Base-by-base conservation (phyloP, 2,329 filamentous ascomycete species). In the Thelonectria discophora region DNA sequence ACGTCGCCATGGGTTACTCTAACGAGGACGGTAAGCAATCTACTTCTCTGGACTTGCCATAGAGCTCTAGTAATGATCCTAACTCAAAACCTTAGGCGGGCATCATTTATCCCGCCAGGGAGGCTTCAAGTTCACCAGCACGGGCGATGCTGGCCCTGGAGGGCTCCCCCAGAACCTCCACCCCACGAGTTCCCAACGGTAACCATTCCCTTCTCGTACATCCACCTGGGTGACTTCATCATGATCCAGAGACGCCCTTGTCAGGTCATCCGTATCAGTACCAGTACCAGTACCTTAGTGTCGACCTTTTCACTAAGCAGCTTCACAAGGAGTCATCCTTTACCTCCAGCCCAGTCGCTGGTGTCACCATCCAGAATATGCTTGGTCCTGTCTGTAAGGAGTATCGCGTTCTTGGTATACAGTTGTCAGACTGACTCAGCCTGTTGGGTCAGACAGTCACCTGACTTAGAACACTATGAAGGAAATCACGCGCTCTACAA, bases 191-290 rank as follows among this genome's bases (percentile, higher is more conserved):
- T n/a, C n/a, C n/a, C n/a, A n/a, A n/a, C n/a, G n/a, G 94, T 98
- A 80, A 94, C 94, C 78, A 97, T 99, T 81, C 95, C 96, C 70
- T 97, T 93, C 90, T 93, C 99, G 89, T 95, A 98, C 87, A 94
- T 99, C 84, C 95, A 95, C 84, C 92, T 98, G 75, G 95, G 95
- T 81, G 95, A 99, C 82, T 92, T 99, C 83, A 83, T 99, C 82
- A 96, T 98, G 85, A 93, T 99, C 71, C 95, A 99, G 88, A 94
- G 94, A 80, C 94, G 95, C 74, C 94, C 95, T 76, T 98, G 93
- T 91, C 95, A 99, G 88, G 94, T 99, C 81, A 99, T 99, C 86
- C 94, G 94, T 80, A 97, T 99, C 90, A 97, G 93, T 72, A 97
- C 94, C 82, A 99, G 88, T 94, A 99, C 90, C 92, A 95, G 79